Evolutionary conservation across 495 filamentous ascomycete genomes (phyloP).

Genomic region (Cryomyces minteri): DNA sequence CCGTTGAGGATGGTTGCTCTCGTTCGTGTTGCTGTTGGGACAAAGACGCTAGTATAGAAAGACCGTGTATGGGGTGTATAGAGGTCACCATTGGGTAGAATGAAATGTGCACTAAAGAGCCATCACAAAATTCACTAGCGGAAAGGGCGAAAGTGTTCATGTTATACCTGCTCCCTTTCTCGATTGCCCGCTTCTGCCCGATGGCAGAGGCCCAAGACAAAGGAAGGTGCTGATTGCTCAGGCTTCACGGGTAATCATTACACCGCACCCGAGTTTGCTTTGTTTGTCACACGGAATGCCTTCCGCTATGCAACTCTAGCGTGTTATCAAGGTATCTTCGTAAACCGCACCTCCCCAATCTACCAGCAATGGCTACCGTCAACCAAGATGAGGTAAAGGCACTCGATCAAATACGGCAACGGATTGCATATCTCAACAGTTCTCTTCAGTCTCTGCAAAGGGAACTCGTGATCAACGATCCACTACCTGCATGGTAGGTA

Average conservation of each 20-base stretch:
- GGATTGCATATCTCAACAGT: conserved; percentile 47
- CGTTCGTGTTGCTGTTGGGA: no score
- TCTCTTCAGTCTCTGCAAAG: conserved; percentile 43
- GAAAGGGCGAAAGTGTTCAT: no score
- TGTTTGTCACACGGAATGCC: not conserved
- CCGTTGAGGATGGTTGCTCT: no score
- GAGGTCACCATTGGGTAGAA: no score
- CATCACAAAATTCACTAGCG: no score
- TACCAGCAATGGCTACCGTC: conserved; percentile 26
- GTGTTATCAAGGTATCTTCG: not conserved
- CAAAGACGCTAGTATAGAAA: no score
- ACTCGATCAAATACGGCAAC: conserved; percentile 56
- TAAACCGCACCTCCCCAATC: not conserved
- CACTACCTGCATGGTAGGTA: conserved; percentile 40
- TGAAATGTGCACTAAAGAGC: no score
- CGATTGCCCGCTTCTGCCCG: no score
- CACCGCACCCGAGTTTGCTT: no score
- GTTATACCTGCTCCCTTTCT: no score
- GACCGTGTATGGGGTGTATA: no score
- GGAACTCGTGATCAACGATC: conserved; percentile 32
- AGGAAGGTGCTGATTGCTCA: not conserved
- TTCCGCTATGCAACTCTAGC: not conserved
- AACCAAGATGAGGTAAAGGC: conserved; percentile 45
- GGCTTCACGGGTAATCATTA: not conserved
- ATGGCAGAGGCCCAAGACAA: no score